Conservation (phyloP, 208 protist genomes). For the Crithidia bombi region DNA sequence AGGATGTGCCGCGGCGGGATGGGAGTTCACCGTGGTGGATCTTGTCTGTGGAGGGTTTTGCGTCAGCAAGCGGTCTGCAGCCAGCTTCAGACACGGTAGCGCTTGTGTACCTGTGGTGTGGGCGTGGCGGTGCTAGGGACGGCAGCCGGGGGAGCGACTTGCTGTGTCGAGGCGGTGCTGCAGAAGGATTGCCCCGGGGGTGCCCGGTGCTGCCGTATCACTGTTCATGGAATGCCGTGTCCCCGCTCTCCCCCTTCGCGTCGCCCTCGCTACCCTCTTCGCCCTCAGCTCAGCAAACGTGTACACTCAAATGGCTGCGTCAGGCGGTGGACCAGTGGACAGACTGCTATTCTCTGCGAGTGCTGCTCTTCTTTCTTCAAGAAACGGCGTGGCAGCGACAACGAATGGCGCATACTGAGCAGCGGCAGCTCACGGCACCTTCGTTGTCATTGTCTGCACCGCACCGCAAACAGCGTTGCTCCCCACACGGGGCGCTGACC, state of each 20-base stretch:
- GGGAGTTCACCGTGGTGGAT: constrained; percentile 18
- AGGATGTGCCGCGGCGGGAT: neutral
- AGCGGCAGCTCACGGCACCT: neutral
- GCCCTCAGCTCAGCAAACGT: neutral
- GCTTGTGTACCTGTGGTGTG: constrained; percentile 8
- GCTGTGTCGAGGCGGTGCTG: neutral
- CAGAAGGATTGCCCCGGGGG: neutral
- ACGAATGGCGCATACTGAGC: neutral
- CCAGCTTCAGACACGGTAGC: neutral
- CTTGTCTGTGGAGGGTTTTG: neutral
- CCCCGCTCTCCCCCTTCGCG: neutral
- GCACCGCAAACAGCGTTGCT: neutral
- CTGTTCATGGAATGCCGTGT: neutral
- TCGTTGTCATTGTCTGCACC: neutral
- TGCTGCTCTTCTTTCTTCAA: constrained; percentile 19
- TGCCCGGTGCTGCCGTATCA: neutral
- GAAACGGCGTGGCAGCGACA: constrained; percentile 24
- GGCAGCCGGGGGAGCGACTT: neutral
- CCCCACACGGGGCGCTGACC: neutral
- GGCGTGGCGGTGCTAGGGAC: neutral
- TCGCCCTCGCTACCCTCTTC: neutral
- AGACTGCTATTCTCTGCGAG: constrained; percentile 26
- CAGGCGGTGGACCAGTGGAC: constrained; percentile 18
- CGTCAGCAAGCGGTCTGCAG: constrained; percentile 1
- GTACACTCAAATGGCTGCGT: constrained; percentile 4